Percentiles rank a stretch among this genome's conserved stretches.
phyloP scores from a whole-genome alignment of 2,329 filamentous ascomycete species.

The Phialocephala subalpina region DNA sequence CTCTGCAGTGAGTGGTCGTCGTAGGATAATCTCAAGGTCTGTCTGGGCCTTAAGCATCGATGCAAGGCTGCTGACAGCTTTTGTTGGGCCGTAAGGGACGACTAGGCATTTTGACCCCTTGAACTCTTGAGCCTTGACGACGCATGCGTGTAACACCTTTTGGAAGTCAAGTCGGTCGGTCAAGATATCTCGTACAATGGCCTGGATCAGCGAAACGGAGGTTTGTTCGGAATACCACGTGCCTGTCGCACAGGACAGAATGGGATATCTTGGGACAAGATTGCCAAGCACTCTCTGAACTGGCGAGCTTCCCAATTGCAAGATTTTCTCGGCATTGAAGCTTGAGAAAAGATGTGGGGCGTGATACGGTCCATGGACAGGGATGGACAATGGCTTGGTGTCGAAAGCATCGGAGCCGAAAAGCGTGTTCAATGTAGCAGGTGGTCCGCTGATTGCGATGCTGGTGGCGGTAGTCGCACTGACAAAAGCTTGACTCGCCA shows the following conservation, averaged over 20 bases:
- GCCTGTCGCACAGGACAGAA: constrained; percentile 57
- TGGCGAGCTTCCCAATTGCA: constrained; percentile 52
- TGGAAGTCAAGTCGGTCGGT: constrained; percentile 57
- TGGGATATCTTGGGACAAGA: constrained; percentile 53
- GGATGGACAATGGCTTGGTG: constrained; percentile 55
- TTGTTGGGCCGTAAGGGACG: constrained; percentile 58
- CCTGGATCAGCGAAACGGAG: constrained; percentile 28
- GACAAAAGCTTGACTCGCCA: constrained; percentile 58
- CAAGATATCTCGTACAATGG: constrained; percentile 54
- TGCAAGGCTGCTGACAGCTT: constrained; percentile 55
- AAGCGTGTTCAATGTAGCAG: constrained; percentile 55
- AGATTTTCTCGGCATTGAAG: constrained; percentile 53
- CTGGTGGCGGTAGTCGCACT: constrained; percentile 59
- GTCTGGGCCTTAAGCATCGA: constrained; percentile 53
- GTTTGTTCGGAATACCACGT: constrained; percentile 28
- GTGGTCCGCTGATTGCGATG: constrained; percentile 63
- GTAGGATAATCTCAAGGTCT: constrained; percentile 52
- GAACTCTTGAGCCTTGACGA: constrained; percentile 52
- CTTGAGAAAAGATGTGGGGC: constrained; percentile 59
- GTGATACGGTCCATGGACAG: constrained; percentile 65
- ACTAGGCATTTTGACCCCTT: constrained; percentile 52
- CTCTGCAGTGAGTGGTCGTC: constrained; percentile 45
- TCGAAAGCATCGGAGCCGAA: constrained; percentile 50
- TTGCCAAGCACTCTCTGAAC: constrained; percentile 50
- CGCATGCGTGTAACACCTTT: constrained; percentile 57